Conservation (phyloP, 2,329 filamentous ascomycete species). For the Boeremia exigua region DNA sequence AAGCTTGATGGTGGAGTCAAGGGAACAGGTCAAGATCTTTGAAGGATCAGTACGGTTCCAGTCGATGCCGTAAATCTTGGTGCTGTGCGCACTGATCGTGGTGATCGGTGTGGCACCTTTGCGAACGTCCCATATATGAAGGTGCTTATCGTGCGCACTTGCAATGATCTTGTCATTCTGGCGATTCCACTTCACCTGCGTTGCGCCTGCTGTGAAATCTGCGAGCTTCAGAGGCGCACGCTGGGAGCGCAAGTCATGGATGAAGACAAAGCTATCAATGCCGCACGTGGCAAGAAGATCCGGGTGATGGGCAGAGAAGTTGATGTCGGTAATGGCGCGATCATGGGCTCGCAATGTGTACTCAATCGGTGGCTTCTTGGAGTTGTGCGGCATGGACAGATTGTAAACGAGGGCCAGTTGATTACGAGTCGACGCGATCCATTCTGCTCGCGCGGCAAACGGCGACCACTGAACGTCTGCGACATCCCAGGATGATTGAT, state of each 20-base stretch:
- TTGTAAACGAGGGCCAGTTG: slow-evolving; percentile 96
- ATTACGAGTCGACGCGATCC: slow-evolving; percentile 93
- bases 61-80: slow-evolving; percentile 94
- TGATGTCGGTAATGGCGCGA: slow-evolving; percentile 92
- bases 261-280: slow-evolving; percentile 91
- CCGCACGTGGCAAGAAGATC: slow-evolving; percentile 89
- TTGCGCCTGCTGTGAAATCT: slow-evolving; percentile 92
- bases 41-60: slow-evolving; percentile 82
- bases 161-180: slow-evolving; percentile 86
- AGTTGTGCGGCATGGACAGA: slow-evolving; percentile 63
- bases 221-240: slow-evolving; percentile 63
- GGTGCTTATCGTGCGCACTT: slow-evolving; percentile 85
- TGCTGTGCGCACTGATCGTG: slow-evolving; percentile 85
- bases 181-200: slow-evolving; percentile 93
- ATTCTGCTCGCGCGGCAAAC: slow-evolving; percentile 86
- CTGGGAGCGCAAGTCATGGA: slow-evolving; percentile 79
- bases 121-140: slow-evolving; percentile 90
- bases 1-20: slow-evolving; percentile 91
- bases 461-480: slow-evolving; percentile 98
- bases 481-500: slow-evolving; percentile 91
- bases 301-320: slow-evolving; percentile 91
- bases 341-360: slow-evolving; percentile 85
- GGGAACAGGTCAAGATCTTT: slow-evolving; percentile 82
- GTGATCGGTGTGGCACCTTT: slow-evolving; percentile 78
- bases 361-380: slow-evolving; percentile 78